These are phyloP conservation scores for Colletotrichum acutatum DNA, from an alignment of 2,329 filamentous ascomycete genomes.

Conservation along the genomic window DNA sequence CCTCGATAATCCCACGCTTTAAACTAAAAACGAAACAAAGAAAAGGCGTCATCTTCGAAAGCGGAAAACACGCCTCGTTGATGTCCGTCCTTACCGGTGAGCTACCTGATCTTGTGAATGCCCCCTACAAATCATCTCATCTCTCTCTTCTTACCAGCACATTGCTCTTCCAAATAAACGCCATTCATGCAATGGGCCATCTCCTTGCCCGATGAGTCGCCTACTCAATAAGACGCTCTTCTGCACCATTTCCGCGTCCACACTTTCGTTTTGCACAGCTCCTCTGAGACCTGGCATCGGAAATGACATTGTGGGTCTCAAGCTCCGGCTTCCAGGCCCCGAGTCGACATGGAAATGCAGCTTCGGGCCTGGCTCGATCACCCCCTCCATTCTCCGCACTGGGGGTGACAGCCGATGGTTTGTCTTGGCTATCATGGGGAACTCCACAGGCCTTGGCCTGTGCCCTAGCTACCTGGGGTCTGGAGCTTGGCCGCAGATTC, in stretches of 20 bases:
- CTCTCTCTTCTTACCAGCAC: not conserved
- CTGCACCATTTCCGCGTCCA: conserved; percentile 9
- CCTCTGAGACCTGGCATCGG: not conserved
- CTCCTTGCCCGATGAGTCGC: not conserved
- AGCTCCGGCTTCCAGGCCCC: not conserved
- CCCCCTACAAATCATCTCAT: not conserved
- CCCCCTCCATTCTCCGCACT: conserved; percentile 21
- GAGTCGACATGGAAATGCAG: conserved; percentile 15
- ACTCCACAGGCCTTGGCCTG: conserved; percentile 1
- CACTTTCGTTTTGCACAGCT: not conserved
- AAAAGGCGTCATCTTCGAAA: not conserved
- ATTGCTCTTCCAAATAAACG: conserved; percentile 2
- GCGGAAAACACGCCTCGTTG: not conserved
- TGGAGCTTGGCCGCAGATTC: conserved; percentile 1
- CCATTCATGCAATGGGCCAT: conserved; percentile 19
- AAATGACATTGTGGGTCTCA: conserved; percentile 8
- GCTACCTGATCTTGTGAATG: conserved; percentile 20
- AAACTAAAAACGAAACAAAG: not conserved
- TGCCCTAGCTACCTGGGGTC: not conserved
- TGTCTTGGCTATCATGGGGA: conserved; percentile 19
- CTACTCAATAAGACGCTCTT: not conserved
- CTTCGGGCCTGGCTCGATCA: conserved; percentile 14
- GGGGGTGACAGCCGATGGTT: conserved; percentile 15
- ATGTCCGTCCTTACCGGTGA: not conserved
- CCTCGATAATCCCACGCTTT: not conserved